Percentiles rank a stretch among this genome's conserved stretches.
Evolutionary conservation across 305 asterid species (phyloP).

Genomic region (Fraxinus paxiana): DNA sequence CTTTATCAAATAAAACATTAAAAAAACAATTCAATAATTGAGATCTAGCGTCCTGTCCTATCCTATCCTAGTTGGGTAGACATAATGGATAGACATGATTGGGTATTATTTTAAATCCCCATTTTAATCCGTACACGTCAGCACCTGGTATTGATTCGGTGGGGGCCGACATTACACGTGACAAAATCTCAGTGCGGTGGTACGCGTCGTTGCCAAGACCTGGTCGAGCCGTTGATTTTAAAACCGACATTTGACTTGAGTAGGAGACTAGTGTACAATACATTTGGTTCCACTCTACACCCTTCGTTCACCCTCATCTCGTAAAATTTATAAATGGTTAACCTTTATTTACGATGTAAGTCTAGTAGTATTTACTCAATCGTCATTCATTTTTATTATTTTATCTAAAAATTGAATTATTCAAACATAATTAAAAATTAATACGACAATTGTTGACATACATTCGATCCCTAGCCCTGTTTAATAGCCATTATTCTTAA

Average conservation of each 20-base stretch:
- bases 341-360: no score
- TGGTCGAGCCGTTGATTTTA: neutral
- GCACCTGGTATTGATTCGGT: neutral
- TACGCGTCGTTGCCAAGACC: neutral
- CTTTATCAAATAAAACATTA: neutral
- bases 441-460: no score
- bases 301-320: no score
- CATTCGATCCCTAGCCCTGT: no score
- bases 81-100: neutral
- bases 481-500: no score
- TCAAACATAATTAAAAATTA: no score
- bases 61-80: no score
- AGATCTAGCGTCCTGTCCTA: neutral
- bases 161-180: neutral
- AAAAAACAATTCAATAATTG: neutral
- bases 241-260: neutral
- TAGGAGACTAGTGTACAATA: neutral
- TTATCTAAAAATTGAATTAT: no score
- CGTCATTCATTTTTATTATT: no score
- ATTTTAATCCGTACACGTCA: neutral
- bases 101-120: neutral
- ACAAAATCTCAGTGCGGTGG: neutral
- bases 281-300: neutral
- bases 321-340: no score
- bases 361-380: no score